Evolutionary conservation across 78 protist genomes (phyloP), one percentile per base, ranked within the genome.

Genomic region (Dictyostelium citrinum): DNA sequence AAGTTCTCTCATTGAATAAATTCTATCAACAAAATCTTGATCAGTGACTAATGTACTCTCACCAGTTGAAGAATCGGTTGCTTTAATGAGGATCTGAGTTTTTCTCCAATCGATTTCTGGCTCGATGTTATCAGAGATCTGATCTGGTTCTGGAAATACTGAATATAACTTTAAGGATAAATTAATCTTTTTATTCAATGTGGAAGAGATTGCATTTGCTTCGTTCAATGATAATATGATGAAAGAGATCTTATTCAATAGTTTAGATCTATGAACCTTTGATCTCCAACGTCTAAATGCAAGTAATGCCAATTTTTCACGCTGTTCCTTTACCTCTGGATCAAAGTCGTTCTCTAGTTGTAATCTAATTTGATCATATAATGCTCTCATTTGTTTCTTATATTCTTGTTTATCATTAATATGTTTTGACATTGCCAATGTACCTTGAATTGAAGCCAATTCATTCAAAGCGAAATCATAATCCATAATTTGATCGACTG

Each of bases 381-480:
- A 78, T 27, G 84, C 84, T 43, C 74, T 84, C 95, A 79, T 83
- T 76, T 81, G 86, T 31, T 60, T 84, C 61, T 82, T 81, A 74
- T 64, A 91, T 64, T 91, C 95, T 51, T 82, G 72, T n/a, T 72
- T 83, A 43, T 90, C 95, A 5, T 60, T 81, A 20, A 84, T 70
- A 12, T 82, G 95, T 46, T 70, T 77, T 5, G 90, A 31, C 51
- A 81, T 82, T 33, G 85, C 85, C 76, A 91, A 67, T 22, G 58
- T 83, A 51, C 95, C 95, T 70, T 91, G 95, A 43, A 72, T 83
- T 3, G 91, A 79, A 6, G 95, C 95, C 81, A 91, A 61, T 29
- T 91, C 95, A 51, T 91, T 82, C 39, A 91, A 29, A n/a, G 95
- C 95, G 61, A 91, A 91, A 49, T 91, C 90, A 29, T 84, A 91